Evolutionary conservation across 2,329 filamentous ascomycete genomes (phyloP).

Genomic region (Arthrobotrys sphaeroides): DNA sequence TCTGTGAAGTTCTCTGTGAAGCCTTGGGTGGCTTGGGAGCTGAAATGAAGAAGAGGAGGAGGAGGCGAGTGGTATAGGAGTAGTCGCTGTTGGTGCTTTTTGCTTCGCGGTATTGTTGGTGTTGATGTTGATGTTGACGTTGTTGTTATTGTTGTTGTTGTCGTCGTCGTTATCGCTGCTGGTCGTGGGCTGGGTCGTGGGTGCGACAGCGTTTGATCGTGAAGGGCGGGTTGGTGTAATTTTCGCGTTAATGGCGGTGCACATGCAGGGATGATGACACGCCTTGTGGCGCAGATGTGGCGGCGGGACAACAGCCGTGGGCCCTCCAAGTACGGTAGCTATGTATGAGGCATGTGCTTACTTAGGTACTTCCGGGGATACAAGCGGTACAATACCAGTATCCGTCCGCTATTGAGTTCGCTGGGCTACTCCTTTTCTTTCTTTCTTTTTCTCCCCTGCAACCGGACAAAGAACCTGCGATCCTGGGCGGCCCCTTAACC

Average conservation of each 20-base stretch:
- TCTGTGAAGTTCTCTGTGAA: not conserved
- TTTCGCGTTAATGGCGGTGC: constrained; percentile 43
- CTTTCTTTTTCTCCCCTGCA: not conserved
- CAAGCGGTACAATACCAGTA: too few species aligned
- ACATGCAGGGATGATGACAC: not conserved
- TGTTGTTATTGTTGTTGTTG: not conserved
- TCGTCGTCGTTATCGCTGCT: not conserved
- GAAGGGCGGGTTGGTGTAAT: constrained; percentile 6
- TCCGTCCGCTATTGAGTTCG: too few species aligned
- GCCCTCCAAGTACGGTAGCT: not conserved
- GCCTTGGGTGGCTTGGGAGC: not conserved
- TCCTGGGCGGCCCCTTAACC: constrained; percentile 13
- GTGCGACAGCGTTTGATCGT: too few species aligned
- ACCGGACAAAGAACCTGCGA: not conserved
- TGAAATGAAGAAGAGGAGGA: not conserved
- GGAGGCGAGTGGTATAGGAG: not conserved
- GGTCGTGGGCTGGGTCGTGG: too few species aligned
- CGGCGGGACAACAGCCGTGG: not conserved
- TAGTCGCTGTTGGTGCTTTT: not conserved
- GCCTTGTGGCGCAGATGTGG: not conserved
- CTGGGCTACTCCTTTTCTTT: too few species aligned
- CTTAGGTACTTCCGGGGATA: not conserved
- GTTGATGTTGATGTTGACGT: not conserved
- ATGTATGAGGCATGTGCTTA: not conserved
- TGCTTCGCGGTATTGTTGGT: constrained; percentile 2